These are phyloP conservation scores for Nicotiana otophora DNA, from an alignment of 257 asterid genomes.

Conservation along the genomic window DNA sequence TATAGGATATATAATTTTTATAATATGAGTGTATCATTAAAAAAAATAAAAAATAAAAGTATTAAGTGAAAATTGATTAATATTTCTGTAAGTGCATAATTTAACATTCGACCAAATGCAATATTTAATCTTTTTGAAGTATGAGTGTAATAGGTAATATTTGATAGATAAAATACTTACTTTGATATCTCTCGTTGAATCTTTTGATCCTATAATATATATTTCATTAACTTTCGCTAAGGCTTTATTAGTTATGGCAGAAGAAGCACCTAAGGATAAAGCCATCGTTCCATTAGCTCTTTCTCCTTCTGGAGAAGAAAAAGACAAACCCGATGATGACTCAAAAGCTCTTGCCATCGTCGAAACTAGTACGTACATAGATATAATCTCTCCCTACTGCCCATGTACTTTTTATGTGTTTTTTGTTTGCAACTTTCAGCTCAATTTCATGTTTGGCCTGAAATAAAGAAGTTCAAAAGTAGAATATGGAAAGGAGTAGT, in stretches of 20 bases:
- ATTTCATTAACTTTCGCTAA: too few relatives aligned
- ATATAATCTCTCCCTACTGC: neutral
- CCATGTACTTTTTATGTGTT: neutral
- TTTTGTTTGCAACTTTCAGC: neutral
- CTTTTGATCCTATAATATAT: neutral
- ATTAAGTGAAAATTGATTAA: too few relatives aligned
- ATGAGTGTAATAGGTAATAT: too few relatives aligned
- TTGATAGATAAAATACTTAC: too few relatives aligned
- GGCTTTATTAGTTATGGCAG: neutral
- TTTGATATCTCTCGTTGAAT: neutral
- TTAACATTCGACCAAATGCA: too few relatives aligned
- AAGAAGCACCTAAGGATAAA: constrained; percentile 18
- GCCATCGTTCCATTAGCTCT: constrained; percentile 32
- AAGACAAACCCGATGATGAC: constrained; percentile 35
- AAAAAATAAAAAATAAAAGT: too few relatives aligned
- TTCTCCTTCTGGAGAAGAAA: constrained; percentile 27
- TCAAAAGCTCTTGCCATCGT: constrained; percentile 64
- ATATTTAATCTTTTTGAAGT: too few relatives aligned
- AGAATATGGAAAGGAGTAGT: neutral
- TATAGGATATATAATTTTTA: too few relatives aligned
- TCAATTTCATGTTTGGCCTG: neutral
- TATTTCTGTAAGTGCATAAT: too few relatives aligned
- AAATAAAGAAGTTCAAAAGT: neutral
- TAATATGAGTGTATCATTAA: too few relatives aligned
- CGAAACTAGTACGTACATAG: constrained; percentile 34